phyloP scores from a whole-genome alignment of 257 asterid species.

The Solanum chiquidenum region DNA sequence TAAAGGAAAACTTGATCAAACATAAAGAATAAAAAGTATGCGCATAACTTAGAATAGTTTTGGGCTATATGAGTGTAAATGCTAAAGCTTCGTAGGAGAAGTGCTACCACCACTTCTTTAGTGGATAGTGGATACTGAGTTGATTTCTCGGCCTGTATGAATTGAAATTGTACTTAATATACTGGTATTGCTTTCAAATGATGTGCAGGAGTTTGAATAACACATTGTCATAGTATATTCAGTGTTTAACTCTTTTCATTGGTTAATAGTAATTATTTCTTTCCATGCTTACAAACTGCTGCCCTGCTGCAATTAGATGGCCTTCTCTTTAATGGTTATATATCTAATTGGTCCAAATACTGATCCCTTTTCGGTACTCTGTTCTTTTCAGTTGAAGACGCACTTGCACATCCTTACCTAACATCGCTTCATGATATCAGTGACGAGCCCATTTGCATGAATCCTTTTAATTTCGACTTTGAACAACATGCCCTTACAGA shows the following conservation, averaged over 20 bases:
- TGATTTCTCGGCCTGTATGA: not conserved
- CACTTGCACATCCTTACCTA: conserved; percentile 86
- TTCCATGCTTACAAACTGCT: not conserved
- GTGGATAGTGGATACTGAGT: not conserved
- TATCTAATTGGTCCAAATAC: not conserved
- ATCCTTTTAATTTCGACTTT: conserved; percentile 86
- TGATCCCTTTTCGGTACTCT: not conserved
- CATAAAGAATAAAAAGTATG: not conserved
- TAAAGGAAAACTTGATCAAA: not conserved
- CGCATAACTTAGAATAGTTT: not conserved
- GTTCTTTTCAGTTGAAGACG: conserved; percentile 64
- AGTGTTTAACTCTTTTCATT: not conserved
- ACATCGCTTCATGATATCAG: conserved; percentile 93
- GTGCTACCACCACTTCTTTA: not conserved
- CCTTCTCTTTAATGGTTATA: not conserved
- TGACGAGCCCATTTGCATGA: conserved; percentile 76
- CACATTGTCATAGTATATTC: not conserved
- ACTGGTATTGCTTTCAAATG: not conserved
- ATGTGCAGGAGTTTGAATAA: not conserved
- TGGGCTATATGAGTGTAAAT: not conserved
- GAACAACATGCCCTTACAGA: conserved; percentile 90
- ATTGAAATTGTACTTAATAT: not conserved
- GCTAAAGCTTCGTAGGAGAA: not conserved
- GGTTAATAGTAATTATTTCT: not conserved
- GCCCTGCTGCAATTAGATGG: not conserved